A percentile compares a stretch with the other conserved stretches of the same genome.
Conservation (phyloP, 768 basidiomycete genomes). For the Trametes coccinea region DNA sequence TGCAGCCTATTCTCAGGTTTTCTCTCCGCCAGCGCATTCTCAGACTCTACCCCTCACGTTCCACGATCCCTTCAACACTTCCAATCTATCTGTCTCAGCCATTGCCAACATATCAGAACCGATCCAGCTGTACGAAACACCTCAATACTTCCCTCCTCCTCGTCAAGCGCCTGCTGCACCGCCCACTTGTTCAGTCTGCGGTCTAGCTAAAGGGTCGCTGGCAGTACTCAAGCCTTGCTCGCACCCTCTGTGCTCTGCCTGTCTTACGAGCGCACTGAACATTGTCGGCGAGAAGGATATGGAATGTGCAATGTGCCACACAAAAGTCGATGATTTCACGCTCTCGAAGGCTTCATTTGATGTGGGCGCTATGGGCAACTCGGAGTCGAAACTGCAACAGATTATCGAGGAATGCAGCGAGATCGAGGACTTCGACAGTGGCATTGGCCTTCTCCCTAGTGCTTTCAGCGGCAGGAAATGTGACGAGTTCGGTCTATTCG, state of each 20-base stretch:
- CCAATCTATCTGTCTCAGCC: slow-evolving; percentile 22
- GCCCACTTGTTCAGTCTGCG: slow-evolving; percentile 64
- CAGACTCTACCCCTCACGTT: slow-evolving; percentile 37
- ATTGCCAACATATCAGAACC: slow-evolving; percentile 38
- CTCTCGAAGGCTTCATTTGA: slow-evolving; percentile 35
- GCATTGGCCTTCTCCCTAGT: slow-evolving; percentile 29
- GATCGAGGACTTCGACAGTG: slow-evolving; percentile 27
- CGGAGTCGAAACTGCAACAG: slow-evolving; percentile 21
- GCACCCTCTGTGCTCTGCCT: slow-evolving; percentile 77
- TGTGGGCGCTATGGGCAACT: not conserved
- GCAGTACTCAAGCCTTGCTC: slow-evolving; percentile 74
- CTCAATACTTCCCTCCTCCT: slow-evolving; percentile 27
- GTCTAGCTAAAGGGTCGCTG: slow-evolving; percentile 46
- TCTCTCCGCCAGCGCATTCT: slow-evolving; percentile 35
- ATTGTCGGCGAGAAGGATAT: slow-evolving; percentile 90
- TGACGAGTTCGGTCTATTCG: slow-evolving; percentile 16
- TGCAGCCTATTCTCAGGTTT: slow-evolving; percentile 45
- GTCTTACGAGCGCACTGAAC: slow-evolving; percentile 83
- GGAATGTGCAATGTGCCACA: slow-evolving; percentile 79
- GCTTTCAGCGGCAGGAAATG: slow-evolving; percentile 26
- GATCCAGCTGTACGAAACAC: slow-evolving; percentile 36
- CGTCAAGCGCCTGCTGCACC: slow-evolving; percentile 29
- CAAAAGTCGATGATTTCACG: slow-evolving; percentile 68
- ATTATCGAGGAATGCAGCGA: slow-evolving; percentile 31
- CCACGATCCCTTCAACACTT: slow-evolving; percentile 46